These are phyloP conservation scores for Pythium dissimile DNA, from an alignment of 352 stramenopile genomes.

Conservation along the genomic window DNA sequence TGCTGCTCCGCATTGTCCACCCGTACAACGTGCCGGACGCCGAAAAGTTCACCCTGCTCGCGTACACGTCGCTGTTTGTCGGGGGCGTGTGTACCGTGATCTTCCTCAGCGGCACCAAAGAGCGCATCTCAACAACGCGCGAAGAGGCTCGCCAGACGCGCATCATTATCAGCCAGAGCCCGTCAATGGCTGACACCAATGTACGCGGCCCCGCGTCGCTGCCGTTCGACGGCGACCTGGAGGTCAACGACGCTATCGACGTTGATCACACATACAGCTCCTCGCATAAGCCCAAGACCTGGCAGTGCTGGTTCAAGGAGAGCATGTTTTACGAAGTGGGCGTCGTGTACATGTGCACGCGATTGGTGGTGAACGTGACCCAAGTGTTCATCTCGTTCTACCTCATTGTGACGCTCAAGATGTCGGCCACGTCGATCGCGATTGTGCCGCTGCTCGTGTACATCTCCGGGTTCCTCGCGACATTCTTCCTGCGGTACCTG, in stretches of 20 bases:
- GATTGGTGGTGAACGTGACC: conserved; percentile 81
- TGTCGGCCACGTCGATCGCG: conserved; percentile 79
- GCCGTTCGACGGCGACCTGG: conserved; percentile 53
- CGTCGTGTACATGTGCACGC: conserved; percentile 86
- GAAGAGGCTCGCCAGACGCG: conserved; percentile 23
- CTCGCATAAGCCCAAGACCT: conserved; percentile 54
- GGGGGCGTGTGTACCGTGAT: conserved; percentile 56
- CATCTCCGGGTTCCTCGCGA: conserved; percentile 75
- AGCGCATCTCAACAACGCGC: conserved; percentile 37
- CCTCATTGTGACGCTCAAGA: conserved; percentile 81
- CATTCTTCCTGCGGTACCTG: conserved; percentile 70
- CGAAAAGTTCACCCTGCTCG: conserved; percentile 73
- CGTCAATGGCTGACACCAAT: conserved; percentile 49
- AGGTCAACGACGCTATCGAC: conserved; percentile 30
- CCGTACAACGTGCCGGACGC: conserved; percentile 64
- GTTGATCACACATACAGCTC: conserved; percentile 16
- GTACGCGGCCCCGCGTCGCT: conserved; percentile 38
- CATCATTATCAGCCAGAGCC: conserved; percentile 35
- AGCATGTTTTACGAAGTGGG: conserved; percentile 87
- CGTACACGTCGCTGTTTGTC: conserved; percentile 66
- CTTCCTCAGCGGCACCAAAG: conserved; percentile 68
- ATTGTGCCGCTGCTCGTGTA: conserved; percentile 85
- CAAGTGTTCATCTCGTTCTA: conserved; percentile 89
- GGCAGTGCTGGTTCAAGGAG: conserved; percentile 72
- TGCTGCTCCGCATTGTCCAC: conserved; percentile 52